These are phyloP conservation scores for Emydomyces testavorans DNA, from an alignment of 2,329 filamentous ascomycete species.

Conservation along the genomic window DNA sequence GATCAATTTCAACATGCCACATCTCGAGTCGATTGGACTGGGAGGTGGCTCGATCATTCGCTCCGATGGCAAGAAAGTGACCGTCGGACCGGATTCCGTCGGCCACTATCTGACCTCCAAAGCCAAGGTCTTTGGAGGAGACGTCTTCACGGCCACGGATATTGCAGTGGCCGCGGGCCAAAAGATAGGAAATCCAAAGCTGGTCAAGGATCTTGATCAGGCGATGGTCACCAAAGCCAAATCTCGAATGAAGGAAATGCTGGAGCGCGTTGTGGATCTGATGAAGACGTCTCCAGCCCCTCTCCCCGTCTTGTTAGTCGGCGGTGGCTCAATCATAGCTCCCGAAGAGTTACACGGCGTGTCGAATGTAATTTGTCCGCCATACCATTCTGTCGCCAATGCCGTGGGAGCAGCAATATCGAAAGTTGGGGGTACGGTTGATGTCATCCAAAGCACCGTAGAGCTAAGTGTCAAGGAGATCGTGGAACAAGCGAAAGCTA, in stretches of 20 bases:
- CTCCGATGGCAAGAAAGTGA: conserved; percentile 24
- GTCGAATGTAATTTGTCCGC: conserved; percentile 39
- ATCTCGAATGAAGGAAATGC: conserved; percentile 33
- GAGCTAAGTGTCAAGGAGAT: conserved; percentile 16
- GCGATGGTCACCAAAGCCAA: conserved; percentile 16
- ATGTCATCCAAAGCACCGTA: conserved; percentile 38
- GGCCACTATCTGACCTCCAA: conserved; percentile 41
- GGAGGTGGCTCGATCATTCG: conserved; percentile 44
- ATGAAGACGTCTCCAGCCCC: conserved; percentile 45
- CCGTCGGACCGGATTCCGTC: conserved; percentile 48
- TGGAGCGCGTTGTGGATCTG: conserved; percentile 43
- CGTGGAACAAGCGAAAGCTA: conserved; percentile 17
- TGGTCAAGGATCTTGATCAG: conserved; percentile 17
- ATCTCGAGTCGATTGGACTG: conserved; percentile 46
- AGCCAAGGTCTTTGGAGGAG: conserved; percentile 44
- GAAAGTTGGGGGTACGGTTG: conserved; percentile 42
- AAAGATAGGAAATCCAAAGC: conserved; percentile 18
- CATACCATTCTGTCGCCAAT: conserved; percentile 45
- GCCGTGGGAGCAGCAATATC: conserved; percentile 49
- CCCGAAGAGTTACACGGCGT: conserved; percentile 39
- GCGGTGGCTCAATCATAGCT: conserved; percentile 44
- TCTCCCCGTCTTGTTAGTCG: conserved; percentile 44
- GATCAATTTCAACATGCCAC: conserved; percentile 48
- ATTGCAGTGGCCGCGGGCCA: conserved; percentile 27
- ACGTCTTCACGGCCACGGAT: conserved; percentile 44